A percentile compares a stretch with the other conserved stretches of the same genome.
Evolutionary conservation across 2,329 filamentous ascomycete genomes (phyloP).

Genomic region (Davidsoniella australis): DNA sequence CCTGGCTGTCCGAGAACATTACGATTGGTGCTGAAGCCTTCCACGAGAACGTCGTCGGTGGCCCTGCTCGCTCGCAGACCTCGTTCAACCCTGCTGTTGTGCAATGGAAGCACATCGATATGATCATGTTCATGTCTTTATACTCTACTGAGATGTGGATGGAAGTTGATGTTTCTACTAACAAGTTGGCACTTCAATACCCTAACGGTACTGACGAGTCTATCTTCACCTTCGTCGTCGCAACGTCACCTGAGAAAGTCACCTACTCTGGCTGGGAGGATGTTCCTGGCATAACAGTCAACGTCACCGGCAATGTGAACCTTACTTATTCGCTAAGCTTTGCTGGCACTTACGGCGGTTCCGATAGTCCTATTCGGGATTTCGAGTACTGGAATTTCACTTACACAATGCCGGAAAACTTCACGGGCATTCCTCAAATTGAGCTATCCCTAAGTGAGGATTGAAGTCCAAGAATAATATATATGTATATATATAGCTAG

Average conservation of each 20-base stretch:
- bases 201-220: conserved; percentile 32
- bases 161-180: conserved; percentile 24
- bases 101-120: conserved; percentile 34
- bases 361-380: conserved; percentile 19
- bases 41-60: conserved; percentile 37
- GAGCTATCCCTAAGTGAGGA: conserved; percentile 7
- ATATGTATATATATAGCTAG: too few species aligned
- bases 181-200: conserved; percentile 33
- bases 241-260: conserved; percentile 26
- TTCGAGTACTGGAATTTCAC: conserved; percentile 32
- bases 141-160: conserved; percentile 25
- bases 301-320: conserved; percentile 28
- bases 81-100: conserved; percentile 43
- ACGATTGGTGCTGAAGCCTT: conserved; percentile 45
- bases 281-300: conserved; percentile 29
- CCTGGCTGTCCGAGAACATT: conserved; percentile 38
- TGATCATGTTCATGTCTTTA: conserved; percentile 20
- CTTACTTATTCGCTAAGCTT: conserved; percentile 25
- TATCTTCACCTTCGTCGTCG: conserved; percentile 33
- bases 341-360: conserved; percentile 24
- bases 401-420: conserved; percentile 22
- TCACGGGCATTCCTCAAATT: conserved; percentile 13
- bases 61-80: conserved; percentile 30
- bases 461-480: neutral
- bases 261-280: conserved; percentile 30